phyloP scores from a whole-genome alignment of 805 yeast species.

The Metschnikowia dekortorum region DNA sequence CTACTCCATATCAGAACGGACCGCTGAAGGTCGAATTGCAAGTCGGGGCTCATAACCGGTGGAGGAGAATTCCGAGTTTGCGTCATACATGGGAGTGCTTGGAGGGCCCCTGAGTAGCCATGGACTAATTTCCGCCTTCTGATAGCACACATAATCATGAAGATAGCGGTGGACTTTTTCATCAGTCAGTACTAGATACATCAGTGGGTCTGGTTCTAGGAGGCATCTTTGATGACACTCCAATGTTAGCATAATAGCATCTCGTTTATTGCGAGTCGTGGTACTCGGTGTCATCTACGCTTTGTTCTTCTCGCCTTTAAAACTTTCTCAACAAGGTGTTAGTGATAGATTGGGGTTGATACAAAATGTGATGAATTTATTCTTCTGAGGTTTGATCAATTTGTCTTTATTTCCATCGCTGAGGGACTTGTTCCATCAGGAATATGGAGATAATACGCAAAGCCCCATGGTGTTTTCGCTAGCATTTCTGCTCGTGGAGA shows the following conservation, averaged over 20 bases:
- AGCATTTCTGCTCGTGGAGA: conserved; percentile 55
- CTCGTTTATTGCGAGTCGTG: conserved; percentile 61
- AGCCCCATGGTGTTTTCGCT: conserved; percentile 59
- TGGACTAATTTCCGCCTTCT: too few species aligned
- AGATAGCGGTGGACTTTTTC: too few species aligned
- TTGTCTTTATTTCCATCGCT: conserved; percentile 72
- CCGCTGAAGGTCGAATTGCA: too few species aligned
- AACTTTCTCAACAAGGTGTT: conserved; percentile 44
- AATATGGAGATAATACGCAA: conserved; percentile 68
- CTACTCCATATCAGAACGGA: too few species aligned
- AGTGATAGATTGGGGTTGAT: conserved; percentile 70
- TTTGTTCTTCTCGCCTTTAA: conserved; percentile 51
- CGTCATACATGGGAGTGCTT: too few species aligned
- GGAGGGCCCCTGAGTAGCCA: too few species aligned
- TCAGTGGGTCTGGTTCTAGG: too few species aligned
- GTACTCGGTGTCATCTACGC: conserved; percentile 64
- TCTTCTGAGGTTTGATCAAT: conserved; percentile 77
- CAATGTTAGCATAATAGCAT: conserved; percentile 29
- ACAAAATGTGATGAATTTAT: conserved; percentile 68
- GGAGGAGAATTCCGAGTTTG: too few species aligned
- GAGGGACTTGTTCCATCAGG: conserved; percentile 72
- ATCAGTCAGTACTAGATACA: too few species aligned
- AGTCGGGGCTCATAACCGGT: too few species aligned
- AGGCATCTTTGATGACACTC: too few species aligned
- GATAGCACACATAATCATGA: too few species aligned